These are phyloP conservation scores for Danielia reshetovae DNA, from an alignment of 805 yeast species.

Conservation along the genomic window DNA sequence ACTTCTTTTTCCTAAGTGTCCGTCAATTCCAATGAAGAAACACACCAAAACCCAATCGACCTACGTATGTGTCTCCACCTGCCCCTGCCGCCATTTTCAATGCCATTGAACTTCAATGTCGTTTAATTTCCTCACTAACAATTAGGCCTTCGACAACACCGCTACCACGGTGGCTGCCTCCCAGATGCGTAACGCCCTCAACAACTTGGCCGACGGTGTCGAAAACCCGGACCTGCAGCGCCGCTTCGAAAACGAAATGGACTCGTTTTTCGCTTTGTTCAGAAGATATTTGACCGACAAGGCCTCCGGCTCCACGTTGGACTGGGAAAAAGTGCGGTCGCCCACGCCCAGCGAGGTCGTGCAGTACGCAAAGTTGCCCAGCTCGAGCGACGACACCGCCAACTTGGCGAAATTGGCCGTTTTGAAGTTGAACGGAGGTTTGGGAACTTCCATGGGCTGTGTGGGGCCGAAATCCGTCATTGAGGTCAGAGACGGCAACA, in stretches of 20 bases:
- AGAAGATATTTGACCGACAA: slow-evolving; percentile 89
- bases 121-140: slow-evolving; percentile 15
- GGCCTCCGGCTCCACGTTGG: slow-evolving; percentile 77
- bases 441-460: slow-evolving; percentile 99
- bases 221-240: slow-evolving; percentile 43
- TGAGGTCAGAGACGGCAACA: slow-evolving; percentile 98
- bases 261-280: slow-evolving; percentile 86
- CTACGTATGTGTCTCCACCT: slow-evolving; percentile 42
- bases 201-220: slow-evolving; percentile 83
- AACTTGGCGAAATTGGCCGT: slow-evolving; percentile 85
- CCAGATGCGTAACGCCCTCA: slow-evolving; percentile 95
- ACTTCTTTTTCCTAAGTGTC: slow-evolving; percentile 1
- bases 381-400: slow-evolving; percentile 24
- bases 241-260: slow-evolving; percentile 87
- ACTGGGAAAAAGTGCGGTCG: slow-evolving; percentile 94
- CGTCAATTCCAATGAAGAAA: slow-evolving; percentile 43
- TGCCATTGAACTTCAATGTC: not conserved
- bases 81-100: not conserved
- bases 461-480: slow-evolving; percentile 98
- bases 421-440: slow-evolving; percentile 93
- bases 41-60: slow-evolving; percentile 71
- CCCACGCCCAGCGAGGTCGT: slow-evolving; percentile 90
- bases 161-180: slow-evolving; percentile 95
- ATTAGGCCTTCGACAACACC: slow-evolving; percentile 85
- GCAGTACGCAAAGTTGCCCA: slow-evolving; percentile 53